Base-by-base conservation (phyloP, 2,329 filamentous ascomycete genomes). In the Paraconiothyrium sp. region DNA sequence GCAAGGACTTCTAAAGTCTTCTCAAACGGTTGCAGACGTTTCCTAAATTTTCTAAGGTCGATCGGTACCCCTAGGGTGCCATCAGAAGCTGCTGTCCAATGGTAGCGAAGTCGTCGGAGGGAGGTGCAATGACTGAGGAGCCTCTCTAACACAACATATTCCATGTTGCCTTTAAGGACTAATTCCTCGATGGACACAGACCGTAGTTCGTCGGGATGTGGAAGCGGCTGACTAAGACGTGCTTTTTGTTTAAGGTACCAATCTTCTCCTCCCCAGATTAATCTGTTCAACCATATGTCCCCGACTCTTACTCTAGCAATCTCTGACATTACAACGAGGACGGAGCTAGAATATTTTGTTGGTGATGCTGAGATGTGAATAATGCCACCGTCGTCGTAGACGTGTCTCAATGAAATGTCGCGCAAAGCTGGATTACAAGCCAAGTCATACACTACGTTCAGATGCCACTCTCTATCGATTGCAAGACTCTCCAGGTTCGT, bases 1-100 rank as follows among this genome's bases (percentile, higher is more conserved):
- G 52, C 41, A 9, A 68, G 51, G 3, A 30, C 48, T 27, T 65
- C 54, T 13, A 68, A 47, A 6, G 37, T 37, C 8, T 41, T 10
- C 22, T 56, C 27, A 32, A 60, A 60, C 5, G 13, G 13, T 14
- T 1, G 4, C 16, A 67, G 52, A 4, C 41, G 4, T 14, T 35
- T 4, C 16, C 41, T 16, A 8, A 62, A 39, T 14, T n/a, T 22
- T n/a, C 35, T 5, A 14, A 66, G 58, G 27, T 61, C 51, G n/a
- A 65, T 64, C 22, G 30, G n/a, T 47, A 20, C 37, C 22, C 10
- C 35, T 35, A 10, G n/a, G 1, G 7, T n/a, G 32, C n/a, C 34
- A 11, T 48, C 14, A n/a, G 13, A 14, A 30, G 22, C 37, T 10
- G 24, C 32, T 16, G 14, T 24, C 54, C 54, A 61, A 22, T 43